Evolutionary conservation across 257 asterid genomes (phyloP).

Genomic region (Solanum boliviense): DNA sequence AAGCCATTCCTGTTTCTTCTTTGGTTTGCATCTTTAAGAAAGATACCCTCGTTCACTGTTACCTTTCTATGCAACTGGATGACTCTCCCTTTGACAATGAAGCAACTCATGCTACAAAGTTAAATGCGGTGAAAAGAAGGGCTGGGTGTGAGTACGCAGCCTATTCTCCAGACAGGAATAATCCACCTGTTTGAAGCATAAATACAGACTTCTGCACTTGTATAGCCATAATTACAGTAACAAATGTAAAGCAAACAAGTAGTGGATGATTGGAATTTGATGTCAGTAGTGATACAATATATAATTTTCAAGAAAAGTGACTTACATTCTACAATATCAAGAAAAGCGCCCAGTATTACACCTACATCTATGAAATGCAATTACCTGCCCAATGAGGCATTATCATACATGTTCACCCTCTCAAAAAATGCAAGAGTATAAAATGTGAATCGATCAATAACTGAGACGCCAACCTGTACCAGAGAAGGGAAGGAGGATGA

Average conservation of each 20-base stretch:
- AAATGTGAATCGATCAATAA: slow-evolving; percentile 88
- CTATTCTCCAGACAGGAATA: background rate
- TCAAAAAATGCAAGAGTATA: slow-evolving; percentile 96
- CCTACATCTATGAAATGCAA: background rate
- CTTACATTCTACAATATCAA: background rate
- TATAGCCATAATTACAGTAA: background rate
- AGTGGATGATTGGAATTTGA: background rate
- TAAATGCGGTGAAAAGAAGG: background rate
- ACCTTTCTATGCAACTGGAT: background rate
- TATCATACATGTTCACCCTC: slow-evolving; percentile 84
- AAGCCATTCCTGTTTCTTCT: background rate
- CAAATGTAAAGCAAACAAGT: background rate
- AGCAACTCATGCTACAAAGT: background rate
- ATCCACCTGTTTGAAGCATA: background rate
- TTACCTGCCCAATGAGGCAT: slow-evolving; percentile 91
- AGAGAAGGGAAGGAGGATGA: slow-evolving; percentile 9
- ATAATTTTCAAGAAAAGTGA: background rate
- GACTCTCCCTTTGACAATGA: background rate
- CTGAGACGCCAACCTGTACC: slow-evolving; percentile 94
- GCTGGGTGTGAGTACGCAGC: background rate
- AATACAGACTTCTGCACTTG: background rate
- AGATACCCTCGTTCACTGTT: background rate
- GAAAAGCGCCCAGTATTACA: background rate
- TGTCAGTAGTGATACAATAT: background rate
- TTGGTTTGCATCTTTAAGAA: background rate